A percentile compares a stretch with the other conserved stretches of the same genome.
Conservation (phyloP, 2,329 filamentous ascomycete species). For the Davidsoniella australis region DNA sequence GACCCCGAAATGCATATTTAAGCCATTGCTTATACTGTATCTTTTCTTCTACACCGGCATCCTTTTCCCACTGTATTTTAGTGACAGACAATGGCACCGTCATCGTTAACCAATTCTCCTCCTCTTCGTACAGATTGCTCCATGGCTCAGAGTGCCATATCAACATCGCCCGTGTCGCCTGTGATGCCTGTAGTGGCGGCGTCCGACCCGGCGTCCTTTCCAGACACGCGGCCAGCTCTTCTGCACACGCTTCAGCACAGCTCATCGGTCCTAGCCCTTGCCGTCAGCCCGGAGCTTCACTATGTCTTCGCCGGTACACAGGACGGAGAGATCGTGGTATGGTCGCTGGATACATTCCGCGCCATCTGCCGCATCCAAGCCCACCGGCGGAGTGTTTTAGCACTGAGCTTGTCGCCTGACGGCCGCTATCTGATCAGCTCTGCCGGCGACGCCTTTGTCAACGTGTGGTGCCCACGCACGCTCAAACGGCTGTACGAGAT, state of each 20-base stretch:
- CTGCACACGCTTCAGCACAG: slow-evolving; percentile 60
- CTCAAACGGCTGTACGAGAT: slow-evolving; percentile 72
- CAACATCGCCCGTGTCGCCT: background rate
- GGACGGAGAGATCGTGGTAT: slow-evolving; percentile 81
- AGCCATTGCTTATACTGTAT: too few relatives aligned
- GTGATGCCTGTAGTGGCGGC: background rate
- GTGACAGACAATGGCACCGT: background rate
- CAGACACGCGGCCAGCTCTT: slow-evolving; percentile 24
- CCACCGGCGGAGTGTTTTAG: slow-evolving; percentile 81
- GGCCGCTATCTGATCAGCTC: slow-evolving; percentile 70
- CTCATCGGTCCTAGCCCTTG: slow-evolving; percentile 67
- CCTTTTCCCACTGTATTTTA: background rate
- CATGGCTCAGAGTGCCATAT: background rate
- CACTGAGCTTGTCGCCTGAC: slow-evolving; percentile 63
- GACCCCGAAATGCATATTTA: too few relatives aligned
- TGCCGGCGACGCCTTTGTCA: slow-evolving; percentile 83
- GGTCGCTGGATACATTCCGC: slow-evolving; percentile 78
- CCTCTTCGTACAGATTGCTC: background rate
- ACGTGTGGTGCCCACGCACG: slow-evolving; percentile 71
- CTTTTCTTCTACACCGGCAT: background rate
- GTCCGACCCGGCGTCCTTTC: slow-evolving; percentile 2
- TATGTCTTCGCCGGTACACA: slow-evolving; percentile 86
- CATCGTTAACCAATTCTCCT: background rate
- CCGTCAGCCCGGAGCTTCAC: slow-evolving; percentile 57
- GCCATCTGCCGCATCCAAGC: slow-evolving; percentile 64